These are phyloP conservation scores for Pythium monospermum DNA, from an alignment of 352 stramenopile species.

Conservation along the genomic window DNA sequence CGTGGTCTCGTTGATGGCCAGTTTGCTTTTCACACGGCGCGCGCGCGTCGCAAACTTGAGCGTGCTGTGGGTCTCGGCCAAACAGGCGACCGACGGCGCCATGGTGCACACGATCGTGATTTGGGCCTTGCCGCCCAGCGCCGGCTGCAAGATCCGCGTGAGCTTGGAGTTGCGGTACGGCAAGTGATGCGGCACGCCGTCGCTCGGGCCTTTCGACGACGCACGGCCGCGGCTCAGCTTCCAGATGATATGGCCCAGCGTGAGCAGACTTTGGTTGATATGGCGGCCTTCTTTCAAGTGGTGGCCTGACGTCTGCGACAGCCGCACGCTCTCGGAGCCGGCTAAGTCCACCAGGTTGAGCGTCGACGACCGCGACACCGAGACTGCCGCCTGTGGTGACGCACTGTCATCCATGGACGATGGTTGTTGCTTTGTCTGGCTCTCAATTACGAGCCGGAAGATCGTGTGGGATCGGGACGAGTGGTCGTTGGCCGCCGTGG, in stretches of 20 bases:
- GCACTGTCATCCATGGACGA: neutral
- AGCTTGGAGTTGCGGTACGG: constrained; percentile 98
- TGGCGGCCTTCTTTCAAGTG: constrained; percentile 81
- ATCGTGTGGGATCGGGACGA: constrained; percentile 76
- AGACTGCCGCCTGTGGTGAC: neutral
- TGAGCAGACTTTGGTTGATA: constrained; percentile 91
- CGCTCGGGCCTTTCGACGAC: constrained; percentile 14
- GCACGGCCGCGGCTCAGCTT: constrained; percentile 73
- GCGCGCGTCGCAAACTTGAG: constrained; percentile 95
- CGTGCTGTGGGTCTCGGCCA: constrained; percentile 93
- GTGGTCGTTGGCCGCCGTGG: constrained; percentile 72
- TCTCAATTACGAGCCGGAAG: constrained; percentile 75
- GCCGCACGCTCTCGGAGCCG: constrained; percentile 81
- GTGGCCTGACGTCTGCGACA: constrained; percentile 73
- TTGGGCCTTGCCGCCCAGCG: constrained; percentile 92
- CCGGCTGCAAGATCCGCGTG: constrained; percentile 96
- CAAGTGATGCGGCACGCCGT: constrained; percentile 60
- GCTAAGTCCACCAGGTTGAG: constrained; percentile 90
- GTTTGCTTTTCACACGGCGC: constrained; percentile 90
- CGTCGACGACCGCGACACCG: constrained; percentile 60
- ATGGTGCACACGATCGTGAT: constrained; percentile 97
- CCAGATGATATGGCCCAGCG: constrained; percentile 93
- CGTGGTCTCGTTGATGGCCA: constrained; percentile 84
- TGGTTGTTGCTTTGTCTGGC: constrained; percentile 40
- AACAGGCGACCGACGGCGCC: constrained; percentile 90